phyloP scores from a whole-genome alignment of 495 filamentous ascomycete species.

The Pseudoneurospora amorphoporcata region DNA sequence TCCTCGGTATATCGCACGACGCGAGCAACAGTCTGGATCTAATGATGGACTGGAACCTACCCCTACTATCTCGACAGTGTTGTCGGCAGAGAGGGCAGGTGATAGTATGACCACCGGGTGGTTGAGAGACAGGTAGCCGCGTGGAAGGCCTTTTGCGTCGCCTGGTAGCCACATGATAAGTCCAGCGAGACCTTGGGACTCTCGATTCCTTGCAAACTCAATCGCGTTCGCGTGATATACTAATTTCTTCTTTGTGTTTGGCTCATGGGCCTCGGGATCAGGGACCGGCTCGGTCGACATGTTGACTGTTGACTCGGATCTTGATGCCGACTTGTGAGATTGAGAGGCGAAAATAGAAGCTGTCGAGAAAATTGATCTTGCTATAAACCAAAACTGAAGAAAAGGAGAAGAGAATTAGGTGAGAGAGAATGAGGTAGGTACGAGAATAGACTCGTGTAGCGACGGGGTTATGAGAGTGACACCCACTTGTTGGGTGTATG shows the following conservation, averaged over 20 bases:
- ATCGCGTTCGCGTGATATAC: neutral
- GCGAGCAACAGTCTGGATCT: neutral
- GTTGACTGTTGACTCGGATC: neutral
- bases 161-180: neutral
- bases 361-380: neutral
- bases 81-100: neutral
- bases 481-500: neutral
- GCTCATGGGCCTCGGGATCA: neutral
- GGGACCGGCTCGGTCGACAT: neutral
- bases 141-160: neutral
- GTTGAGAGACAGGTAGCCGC: neutral
- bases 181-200: neutral
- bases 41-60: neutral
- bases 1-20: neutral
- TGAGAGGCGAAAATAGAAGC: neutral
- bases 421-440: no score
- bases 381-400: no score
- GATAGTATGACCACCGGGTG: neutral
- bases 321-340: neutral
- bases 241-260: neutral
- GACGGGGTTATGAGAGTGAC: neutral
- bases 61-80: neutral
- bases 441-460: neutral
- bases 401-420: no score
- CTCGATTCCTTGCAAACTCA: neutral